phyloP scores from a whole-genome alignment of 2,329 filamentous ascomycete species.

The Hypoxylon sp. region DNA sequence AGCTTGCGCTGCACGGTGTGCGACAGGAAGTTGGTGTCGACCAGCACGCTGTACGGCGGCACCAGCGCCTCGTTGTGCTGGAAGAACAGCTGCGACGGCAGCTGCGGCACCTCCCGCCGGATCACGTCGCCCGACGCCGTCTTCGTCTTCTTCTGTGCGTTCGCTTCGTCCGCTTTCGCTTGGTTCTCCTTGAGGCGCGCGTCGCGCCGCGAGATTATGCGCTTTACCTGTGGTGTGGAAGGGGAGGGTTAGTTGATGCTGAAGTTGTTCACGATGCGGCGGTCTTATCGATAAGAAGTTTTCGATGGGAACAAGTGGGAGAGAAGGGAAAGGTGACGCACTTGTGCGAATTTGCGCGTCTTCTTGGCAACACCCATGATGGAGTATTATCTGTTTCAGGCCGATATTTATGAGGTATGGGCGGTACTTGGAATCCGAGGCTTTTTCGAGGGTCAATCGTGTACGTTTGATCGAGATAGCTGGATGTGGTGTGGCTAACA shows the following conservation, averaged over 20 bases:
- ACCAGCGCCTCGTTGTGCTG: conserved; percentile 84
- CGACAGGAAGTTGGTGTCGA: conserved; percentile 90
- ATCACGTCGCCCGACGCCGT: conserved; percentile 67
- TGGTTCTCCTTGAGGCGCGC: conserved; percentile 86
- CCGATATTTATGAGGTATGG: background rate
- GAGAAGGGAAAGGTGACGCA: conserved; percentile 55
- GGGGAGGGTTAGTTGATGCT: conserved; percentile 4
- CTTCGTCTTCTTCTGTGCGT: conserved; percentile 69
- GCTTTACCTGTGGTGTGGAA: conserved; percentile 47
- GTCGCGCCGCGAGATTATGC: conserved; percentile 83
- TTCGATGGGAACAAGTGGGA: conserved; percentile 15
- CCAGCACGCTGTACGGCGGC: conserved; percentile 83
- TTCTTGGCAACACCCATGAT: conserved; percentile 90
- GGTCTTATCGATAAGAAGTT: conserved; percentile 51
- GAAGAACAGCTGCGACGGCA: conserved; percentile 88
- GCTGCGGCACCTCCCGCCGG: conserved; percentile 84
- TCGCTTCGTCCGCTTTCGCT: conserved; percentile 71
- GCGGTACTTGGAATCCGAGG: background rate
- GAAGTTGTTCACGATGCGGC: conserved; percentile 33
- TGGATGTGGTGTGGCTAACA: conserved; percentile 1
- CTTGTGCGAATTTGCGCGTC: conserved; percentile 89
- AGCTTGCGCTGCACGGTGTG: conserved; percentile 94
- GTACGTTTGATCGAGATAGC: conserved; percentile 7
- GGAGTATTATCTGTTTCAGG: background rate
- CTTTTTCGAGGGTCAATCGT: background rate